Evolutionary conservation across 305 asterid species (phyloP), one percentile per base, ranked within the genome.

Genomic region (Solanum chacoense): DNA sequence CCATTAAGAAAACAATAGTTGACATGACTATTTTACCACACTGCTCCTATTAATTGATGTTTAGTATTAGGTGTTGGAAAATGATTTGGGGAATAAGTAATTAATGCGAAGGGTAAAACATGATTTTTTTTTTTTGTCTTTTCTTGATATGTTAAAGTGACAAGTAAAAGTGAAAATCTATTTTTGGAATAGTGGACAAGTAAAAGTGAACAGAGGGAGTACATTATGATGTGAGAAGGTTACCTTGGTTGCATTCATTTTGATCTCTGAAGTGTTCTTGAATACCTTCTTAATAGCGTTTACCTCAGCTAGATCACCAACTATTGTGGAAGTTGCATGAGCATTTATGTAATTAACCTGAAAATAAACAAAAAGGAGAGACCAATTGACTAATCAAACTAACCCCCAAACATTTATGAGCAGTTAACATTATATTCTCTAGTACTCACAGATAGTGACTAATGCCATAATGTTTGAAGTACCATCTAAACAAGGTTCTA

Each of bases 261-360:
- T 96, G 85, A 95, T 93, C 91, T 85, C 95, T 8, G 96, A 92
- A 69, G 98, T 92, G 92, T 93, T 91, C 91, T 92, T 95, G 91
- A 96, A 96, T 34, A 96, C 99, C 93, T 95, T 95, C 93, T 95
- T 96, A 87, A 96, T 88, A 79, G 99, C 99, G 87, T 95, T 96
- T 79, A 96, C 92, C 95, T 96, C 99, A 8, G 98, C 98, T 76
- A 95, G 89, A 89, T 96, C 99, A 85, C 98, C 98, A 37, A 94
- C 99, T 63, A 95, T 84, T 40, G 98, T 94, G 75, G 99, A 96
- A 75, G 99, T 95, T 35, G 99, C 99, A 89, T 95, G 98, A 79
- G 98, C 98, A 91, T 96, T 96, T 34, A 96, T 94, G 91, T 96
- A 95, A 90, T 96, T 95, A 86, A 96, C 98, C 99, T 96, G 94